Evolutionary conservation across 2,329 filamentous ascomycete genomes (phyloP), one percentile per base, ranked within the genome.

Genomic region (Trichoderma polysporum): DNA sequence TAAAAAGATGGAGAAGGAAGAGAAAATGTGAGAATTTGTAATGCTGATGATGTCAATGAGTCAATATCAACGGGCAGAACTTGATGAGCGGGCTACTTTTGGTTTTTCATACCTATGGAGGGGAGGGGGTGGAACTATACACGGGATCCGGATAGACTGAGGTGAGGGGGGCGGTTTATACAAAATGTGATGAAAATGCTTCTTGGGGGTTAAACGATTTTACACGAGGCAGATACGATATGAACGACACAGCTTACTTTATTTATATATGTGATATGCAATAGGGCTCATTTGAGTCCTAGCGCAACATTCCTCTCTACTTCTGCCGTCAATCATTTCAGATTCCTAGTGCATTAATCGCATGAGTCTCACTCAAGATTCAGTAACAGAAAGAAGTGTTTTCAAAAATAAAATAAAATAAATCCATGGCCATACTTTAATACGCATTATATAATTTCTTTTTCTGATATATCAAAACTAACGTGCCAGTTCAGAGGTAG

Each of bases 41-140:
- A 64, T 64, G 50, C 17, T 54, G 50, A 64, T 56, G 61, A 64
- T 19, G 50, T 56, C 61, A 54, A 64, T 45, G 60, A 63, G 29
- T 29, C 59, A 62, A 62, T 19, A 35, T 54, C 60, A 63, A 47
- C 35, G 61, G 50, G 50, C 50, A 50, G 61, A 37, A 15, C 50
- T 52, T 63, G 31, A 56, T 35, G 27, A 27, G 49, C n/a, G 19
- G 31, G 22, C 33, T 19, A 35, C 31, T 63, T 27, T 13, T 56
- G 60, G 50, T 35, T 64, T 56, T 12, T 56, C 9, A 62, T 41
- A 52, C 31, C 13, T 60, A 61, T 29, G n/a, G 15, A 29, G 31
- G 17, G n/a, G 8, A 2, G 31, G 41, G 15, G 45, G 9, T 13
- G 17, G 49, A 25, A 10, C 8, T 64, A 64, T 64, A 64, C 45